Evolutionary conservation across 805 yeast genomes (phyloP).

Genomic region (Candida boleticola): DNA sequence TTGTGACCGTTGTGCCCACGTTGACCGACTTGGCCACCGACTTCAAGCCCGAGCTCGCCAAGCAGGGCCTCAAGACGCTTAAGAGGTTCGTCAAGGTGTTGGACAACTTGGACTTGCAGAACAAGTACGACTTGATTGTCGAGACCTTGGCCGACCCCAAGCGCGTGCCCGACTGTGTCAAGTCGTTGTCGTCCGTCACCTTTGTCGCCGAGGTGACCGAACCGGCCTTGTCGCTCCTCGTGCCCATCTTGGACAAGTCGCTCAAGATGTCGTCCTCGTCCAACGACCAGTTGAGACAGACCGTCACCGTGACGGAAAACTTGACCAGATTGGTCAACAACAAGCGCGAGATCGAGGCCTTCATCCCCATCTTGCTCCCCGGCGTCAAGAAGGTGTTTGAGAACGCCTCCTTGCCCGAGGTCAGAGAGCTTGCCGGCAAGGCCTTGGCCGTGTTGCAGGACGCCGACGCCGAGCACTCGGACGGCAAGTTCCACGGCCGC

Average conservation of each 20-base stretch:
- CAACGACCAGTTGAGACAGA: conserved; percentile 94
- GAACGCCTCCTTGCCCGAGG: conserved; percentile 94
- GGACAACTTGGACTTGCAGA: conserved; percentile 89
- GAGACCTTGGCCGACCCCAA: conserved; percentile 88
- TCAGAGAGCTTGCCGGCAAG: conserved; percentile 86
- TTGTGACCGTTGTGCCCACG: conserved; percentile 76
- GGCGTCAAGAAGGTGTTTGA: conserved; percentile 85
- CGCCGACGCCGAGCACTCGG: conserved; percentile 68
- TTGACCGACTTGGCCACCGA: conserved; percentile 90
- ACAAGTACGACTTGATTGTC: conserved; percentile 78
- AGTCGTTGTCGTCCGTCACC: conserved; percentile 86
- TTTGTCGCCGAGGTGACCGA: conserved; percentile 98
- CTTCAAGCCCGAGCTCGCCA: conserved; percentile 93
- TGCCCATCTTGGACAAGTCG: conserved; percentile 89
- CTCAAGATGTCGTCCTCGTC: conserved; percentile 83
- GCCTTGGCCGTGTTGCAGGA: conserved; percentile 80
- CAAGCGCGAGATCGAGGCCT: conserved; percentile 84
- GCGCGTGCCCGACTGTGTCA: conserved; percentile 85
- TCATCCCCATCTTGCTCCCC: conserved; percentile 85
- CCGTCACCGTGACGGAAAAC: conserved; percentile 94
- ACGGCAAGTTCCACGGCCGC: conserved; percentile 77
- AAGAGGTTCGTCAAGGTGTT: conserved; percentile 72
- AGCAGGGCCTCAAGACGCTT: conserved; percentile 73
- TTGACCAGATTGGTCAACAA: conserved; percentile 93
- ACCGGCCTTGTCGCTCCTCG: conserved; percentile 86